Base-by-base conservation (phyloP, 108 stramenopile species). In the Skeletonema costatum region DNA sequence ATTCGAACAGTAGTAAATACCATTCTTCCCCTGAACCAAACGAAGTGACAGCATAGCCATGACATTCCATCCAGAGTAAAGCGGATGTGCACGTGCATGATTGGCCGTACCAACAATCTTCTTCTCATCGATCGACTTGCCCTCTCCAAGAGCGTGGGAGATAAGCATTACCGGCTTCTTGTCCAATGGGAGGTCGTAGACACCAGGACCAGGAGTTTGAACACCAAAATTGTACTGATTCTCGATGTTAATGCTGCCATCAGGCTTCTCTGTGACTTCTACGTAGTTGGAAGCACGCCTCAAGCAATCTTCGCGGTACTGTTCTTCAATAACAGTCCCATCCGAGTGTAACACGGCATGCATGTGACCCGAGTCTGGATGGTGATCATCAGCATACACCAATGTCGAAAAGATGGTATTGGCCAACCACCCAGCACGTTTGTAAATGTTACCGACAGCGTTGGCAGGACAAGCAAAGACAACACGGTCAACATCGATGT, bases 211-310 rank as follows among this genome's bases (percentile, higher is more conserved):
- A 9, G 86, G 83, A 25, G 86, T 87, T 50, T 87, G 86, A 31
- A 87, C 80, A 13, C 86, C 86, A 63, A 87, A 87, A 51, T 87
- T 87, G 60, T 87, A 87, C 70, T 87, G 86, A 42, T 87, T 87
- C 66, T 87, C 86, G 46, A 87, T 87, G 68, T 87, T 87, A 50
- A 87, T 85, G 3, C 74, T 51, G 1, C 83, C 83, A 61, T 84
- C 80, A 6, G 73, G 14, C 32, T 81, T 78, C 62, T 77, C 46
- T 8, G 86, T 87, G n/a, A 87, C 83, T 64, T 87, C 83, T 16
- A 87, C 86, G 48, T 85, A 85, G 64, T 85, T 87, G 41, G 76
- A 82, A 3, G 81, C 86, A 21, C 86, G 83, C 36, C 71, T 75
- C 44, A 87, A 56, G 30, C 80, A 86, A 25, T 86, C 83, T 1